Evolutionary conservation across 2,329 filamentous ascomycete genomes (phyloP).

Genomic region (Paraphaeosphaeria minitans): DNA sequence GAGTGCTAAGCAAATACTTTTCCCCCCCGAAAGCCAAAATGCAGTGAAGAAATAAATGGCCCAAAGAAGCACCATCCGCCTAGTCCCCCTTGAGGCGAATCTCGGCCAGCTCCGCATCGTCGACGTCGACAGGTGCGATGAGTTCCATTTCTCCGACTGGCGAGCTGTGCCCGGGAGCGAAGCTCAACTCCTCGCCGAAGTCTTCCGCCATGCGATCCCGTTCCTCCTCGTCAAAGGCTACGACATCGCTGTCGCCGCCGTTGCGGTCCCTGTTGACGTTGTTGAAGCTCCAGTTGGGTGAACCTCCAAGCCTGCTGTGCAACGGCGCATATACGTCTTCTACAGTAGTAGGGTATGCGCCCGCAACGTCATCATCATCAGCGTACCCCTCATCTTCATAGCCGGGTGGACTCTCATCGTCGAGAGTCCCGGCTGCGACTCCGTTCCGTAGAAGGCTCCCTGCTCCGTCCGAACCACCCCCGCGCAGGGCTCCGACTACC

Average conservation of each 20-base stretch:
- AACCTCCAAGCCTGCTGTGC: slow-evolving; percentile 11
- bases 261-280: slow-evolving; percentile 15
- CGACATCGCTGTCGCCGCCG: slow-evolving; percentile 31
- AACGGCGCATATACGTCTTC: slow-evolving; percentile 17
- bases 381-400: slow-evolving; percentile 30
- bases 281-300: slow-evolving; percentile 33
- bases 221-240: slow-evolving; percentile 29
- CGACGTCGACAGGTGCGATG: slow-evolving; percentile 15
- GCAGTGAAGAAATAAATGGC: not conserved
- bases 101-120: slow-evolving; percentile 32
- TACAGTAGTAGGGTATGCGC: slow-evolving; percentile 16
- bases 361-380: slow-evolving; percentile 23
- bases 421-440: slow-evolving; percentile 42
- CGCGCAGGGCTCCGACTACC: slow-evolving; percentile 53
- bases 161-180: slow-evolving; percentile 25
- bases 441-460: slow-evolving; percentile 41
- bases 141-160: slow-evolving; percentile 20
- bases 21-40: not conserved
- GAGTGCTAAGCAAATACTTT: not conserved
- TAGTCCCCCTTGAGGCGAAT: slow-evolving; percentile 21
- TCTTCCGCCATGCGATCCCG: slow-evolving; percentile 32
- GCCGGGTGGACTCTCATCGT: slow-evolving; percentile 27
- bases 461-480: slow-evolving; percentile 42
- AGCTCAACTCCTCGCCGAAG: slow-evolving; percentile 35
- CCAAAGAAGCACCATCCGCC: not conserved